These are phyloP conservation scores for Lasiosphaeria hispida DNA, from an alignment of 495 filamentous ascomycete genomes.

Conservation along the genomic window DNA sequence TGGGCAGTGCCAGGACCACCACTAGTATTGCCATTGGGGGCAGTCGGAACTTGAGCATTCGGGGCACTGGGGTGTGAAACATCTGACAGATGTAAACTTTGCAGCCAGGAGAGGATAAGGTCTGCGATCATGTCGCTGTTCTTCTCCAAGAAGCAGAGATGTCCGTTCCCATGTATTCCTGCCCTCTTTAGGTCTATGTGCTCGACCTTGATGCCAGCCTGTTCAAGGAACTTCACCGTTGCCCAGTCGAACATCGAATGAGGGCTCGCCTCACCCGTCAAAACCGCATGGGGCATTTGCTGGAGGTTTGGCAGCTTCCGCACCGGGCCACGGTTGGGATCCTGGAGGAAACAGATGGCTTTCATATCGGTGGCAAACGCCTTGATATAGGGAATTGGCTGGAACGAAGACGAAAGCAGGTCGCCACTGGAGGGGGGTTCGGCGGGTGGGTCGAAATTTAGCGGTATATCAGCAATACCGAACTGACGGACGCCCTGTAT, in stretches of 20 bases:
- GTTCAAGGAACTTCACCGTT: conserved; percentile 51
- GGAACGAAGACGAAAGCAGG: background rate
- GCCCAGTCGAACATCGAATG: conserved; percentile 59
- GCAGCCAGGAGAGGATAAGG: conserved; percentile 22
- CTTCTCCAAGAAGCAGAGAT: conserved; percentile 60
- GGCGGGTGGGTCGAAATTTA: conserved; percentile 12
- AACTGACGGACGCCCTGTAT: conserved; percentile 24
- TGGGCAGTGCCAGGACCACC: too few relatives aligned
- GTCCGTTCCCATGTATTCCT: conserved; percentile 56
- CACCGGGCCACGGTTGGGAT: background rate
- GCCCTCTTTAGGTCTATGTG: conserved; percentile 44
- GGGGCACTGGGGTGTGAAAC: too few relatives aligned
- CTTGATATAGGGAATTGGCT: conserved; percentile 7
- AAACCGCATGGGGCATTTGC: conserved; percentile 44
- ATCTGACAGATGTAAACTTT: too few relatives aligned
- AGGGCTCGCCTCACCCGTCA: conserved; percentile 54
- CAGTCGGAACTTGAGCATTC: too few relatives aligned
- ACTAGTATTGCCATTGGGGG: background rate
- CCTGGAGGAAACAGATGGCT: background rate
- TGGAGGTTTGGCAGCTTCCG: conserved; percentile 49
- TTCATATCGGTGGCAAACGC: background rate
- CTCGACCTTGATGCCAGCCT: conserved; percentile 52
- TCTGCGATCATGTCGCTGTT: conserved; percentile 53
- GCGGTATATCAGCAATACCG: conserved; percentile 48
- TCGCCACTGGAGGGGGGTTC: background rate